phyloP scores from a whole-genome alignment of 139 green algal genomes.

The Yamagishiella unicocca region DNA sequence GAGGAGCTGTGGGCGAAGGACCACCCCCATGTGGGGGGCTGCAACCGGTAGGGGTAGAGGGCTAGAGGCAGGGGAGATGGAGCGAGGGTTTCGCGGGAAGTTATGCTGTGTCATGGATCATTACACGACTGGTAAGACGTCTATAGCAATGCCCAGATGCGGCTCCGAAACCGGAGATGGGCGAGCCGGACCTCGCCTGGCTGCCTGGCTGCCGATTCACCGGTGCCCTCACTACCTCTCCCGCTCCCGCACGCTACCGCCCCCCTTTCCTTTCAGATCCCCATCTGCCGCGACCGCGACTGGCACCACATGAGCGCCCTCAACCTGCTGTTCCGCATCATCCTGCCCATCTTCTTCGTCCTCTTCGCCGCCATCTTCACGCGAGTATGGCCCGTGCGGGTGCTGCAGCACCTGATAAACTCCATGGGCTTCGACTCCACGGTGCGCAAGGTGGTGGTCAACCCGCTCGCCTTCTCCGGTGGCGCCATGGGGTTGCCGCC shows the following conservation, averaged over 20 bases:
- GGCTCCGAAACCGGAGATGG: too few relatives aligned
- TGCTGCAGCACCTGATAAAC: not conserved
- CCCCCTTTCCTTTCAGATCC: not conserved
- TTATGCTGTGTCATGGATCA: too few relatives aligned
- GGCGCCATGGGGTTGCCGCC: not conserved
- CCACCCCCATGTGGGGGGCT: too few relatives aligned
- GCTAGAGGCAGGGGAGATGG: too few relatives aligned
- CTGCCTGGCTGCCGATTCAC: too few relatives aligned
- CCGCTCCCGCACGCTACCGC: not conserved
- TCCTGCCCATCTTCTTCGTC: slow-evolving; percentile 42
- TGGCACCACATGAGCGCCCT: not conserved
- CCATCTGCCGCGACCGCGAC: not conserved
- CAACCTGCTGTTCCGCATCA: slow-evolving; percentile 48
- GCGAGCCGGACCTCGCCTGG: too few relatives aligned
- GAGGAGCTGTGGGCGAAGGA: too few relatives aligned
- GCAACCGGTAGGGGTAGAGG: too few relatives aligned
- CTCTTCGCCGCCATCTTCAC: slow-evolving; percentile 23
- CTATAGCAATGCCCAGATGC: too few relatives aligned
- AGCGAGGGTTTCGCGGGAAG: too few relatives aligned
- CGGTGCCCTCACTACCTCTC: too few relatives aligned
- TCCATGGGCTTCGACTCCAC: slow-evolving; percentile 10
- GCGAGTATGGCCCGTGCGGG: slow-evolving; percentile 9
- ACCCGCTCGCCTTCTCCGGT: slow-evolving; percentile 17
- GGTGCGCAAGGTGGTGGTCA: slow-evolving; percentile 24
- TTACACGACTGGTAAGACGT: too few relatives aligned